These are phyloP conservation scores for Tricholoma sp. DNA, from an alignment of 768 basidiomycete species.

Conservation along the genomic window DNA sequence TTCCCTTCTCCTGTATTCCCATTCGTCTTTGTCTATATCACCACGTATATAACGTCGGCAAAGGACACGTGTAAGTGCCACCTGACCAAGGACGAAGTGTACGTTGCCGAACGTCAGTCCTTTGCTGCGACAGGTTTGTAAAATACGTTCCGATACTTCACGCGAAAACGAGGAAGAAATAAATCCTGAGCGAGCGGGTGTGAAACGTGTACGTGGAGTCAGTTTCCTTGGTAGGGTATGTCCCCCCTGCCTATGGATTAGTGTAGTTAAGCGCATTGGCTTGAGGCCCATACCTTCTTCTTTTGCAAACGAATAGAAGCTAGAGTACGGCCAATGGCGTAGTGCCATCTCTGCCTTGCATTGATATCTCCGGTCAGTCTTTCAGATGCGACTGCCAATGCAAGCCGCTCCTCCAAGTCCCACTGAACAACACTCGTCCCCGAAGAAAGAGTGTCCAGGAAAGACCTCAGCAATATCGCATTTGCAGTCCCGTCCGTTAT, in stretches of 20 bases:
- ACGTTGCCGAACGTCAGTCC: conserved; percentile 47
- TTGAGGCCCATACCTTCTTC: conserved; percentile 25
- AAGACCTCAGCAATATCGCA: conserved; percentile 34
- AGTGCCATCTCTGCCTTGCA: conserved; percentile 40
- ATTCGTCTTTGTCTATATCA: conserved; percentile 45
- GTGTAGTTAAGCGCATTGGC: neutral
- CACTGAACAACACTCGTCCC: conserved; percentile 9
- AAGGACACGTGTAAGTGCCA: conserved; percentile 47
- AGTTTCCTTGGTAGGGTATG: conserved; percentile 47
- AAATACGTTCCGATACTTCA: conserved; percentile 25
- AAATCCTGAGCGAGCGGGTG: conserved; percentile 30
- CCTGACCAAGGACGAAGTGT: conserved; percentile 44
- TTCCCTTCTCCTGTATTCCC: conserved; percentile 44
- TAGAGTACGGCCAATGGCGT: conserved; percentile 36
- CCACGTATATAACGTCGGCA: conserved; percentile 42
- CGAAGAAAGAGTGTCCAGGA: conserved; percentile 37
- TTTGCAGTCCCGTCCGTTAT: conserved; percentile 48
- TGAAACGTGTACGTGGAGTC: conserved; percentile 27
- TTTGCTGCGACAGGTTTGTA: conserved; percentile 35
- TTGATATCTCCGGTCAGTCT: conserved; percentile 28
- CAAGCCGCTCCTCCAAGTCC: conserved; percentile 35
- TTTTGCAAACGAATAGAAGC: conserved; percentile 25
- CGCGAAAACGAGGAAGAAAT: conserved; percentile 19
- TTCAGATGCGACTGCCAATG: conserved; percentile 33
- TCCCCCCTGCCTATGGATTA: conserved; percentile 38